A percentile compares a stretch with the other conserved stretches of the same genome.
phyloP scores from a whole-genome alignment of 352 stramenopile genomes.

The Pseudoperonospora humuli region DNA sequence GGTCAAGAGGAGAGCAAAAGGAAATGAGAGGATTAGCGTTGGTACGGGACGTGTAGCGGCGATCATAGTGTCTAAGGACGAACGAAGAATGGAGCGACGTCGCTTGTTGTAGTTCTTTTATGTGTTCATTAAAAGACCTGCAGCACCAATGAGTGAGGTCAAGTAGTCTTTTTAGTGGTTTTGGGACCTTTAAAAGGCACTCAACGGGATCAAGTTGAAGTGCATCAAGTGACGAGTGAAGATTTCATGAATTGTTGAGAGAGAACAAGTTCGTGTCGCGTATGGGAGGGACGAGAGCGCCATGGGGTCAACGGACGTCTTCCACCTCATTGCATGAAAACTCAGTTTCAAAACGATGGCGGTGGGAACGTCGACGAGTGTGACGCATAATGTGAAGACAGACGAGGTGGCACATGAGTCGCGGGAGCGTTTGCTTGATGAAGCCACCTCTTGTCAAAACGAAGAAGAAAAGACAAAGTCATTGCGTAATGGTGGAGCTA shows the following conservation, averaged over 20 bases:
- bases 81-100: not conserved
- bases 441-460: not conserved
- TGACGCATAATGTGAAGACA: slow-evolving; percentile 17
- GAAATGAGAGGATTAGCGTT: not conserved
- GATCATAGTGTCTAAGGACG: not conserved
- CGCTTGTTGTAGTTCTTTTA: too few relatives aligned
- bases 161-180: too few relatives aligned
- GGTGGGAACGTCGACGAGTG: slow-evolving; percentile 17
- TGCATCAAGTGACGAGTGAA: not conserved
- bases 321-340: not conserved
- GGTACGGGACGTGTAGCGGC: not conserved
- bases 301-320: not conserved
- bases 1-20: not conserved
- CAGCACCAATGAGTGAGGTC: too few relatives aligned
- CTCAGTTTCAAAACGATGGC: slow-evolving; percentile 20
- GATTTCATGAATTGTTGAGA: not conserved
- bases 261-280: slow-evolving; percentile 1
- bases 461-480: slow-evolving; percentile 6
- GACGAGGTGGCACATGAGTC: not conserved
- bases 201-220: not conserved
- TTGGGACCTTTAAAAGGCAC: too few relatives aligned
- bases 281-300: slow-evolving; percentile 7
- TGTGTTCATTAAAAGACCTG: too few relatives aligned
- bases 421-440: not conserved
- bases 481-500: not conserved